phyloP scores from a whole-genome alignment of 192 early-diverging fungal genomes.

The Linnemannia zychae region DNA sequence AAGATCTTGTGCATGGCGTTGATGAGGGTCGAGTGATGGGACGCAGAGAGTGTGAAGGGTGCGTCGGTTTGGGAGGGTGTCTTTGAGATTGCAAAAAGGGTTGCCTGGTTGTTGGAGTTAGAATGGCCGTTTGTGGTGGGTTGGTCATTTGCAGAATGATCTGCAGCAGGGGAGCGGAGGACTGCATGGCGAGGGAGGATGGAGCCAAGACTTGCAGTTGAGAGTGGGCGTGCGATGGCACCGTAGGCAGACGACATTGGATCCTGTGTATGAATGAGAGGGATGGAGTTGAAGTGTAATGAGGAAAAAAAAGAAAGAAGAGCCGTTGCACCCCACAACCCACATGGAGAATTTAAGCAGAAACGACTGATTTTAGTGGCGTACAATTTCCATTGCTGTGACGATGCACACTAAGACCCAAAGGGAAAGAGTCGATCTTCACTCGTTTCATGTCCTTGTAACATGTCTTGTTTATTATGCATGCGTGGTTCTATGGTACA shows the following conservation, averaged over 20 bases:
- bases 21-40: slow-evolving; percentile 34
- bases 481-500: slow-evolving; percentile 16
- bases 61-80: not conserved
- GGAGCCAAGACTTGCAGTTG: slow-evolving; percentile 23
- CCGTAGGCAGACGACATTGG: slow-evolving; percentile 57
- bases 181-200: slow-evolving; percentile 36
- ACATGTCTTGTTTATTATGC: not conserved
- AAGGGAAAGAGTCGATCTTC: not conserved
- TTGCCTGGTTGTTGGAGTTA: not conserved
- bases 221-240: slow-evolving; percentile 41
- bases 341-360: not conserved
- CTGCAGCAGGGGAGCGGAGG: not conserved
- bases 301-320: not conserved
- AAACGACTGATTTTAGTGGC: not conserved
- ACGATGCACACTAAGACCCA: not conserved
- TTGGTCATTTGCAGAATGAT: not conserved
- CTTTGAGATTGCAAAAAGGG: slow-evolving; percentile 32
- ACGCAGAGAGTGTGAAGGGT: slow-evolving; percentile 10
- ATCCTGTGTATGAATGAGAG: slow-evolving; percentile 6
- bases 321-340: too few relatives aligned
- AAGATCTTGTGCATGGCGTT: slow-evolving; percentile 65
- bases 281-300: not conserved
- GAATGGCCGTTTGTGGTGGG: not conserved
- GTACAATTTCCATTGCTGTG: not conserved
- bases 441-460: not conserved